Percentiles rank a stretch among this genome's conserved stretches.
Conservation (phyloP, 257 asterid species). For the Ehretia macrophylla region DNA sequence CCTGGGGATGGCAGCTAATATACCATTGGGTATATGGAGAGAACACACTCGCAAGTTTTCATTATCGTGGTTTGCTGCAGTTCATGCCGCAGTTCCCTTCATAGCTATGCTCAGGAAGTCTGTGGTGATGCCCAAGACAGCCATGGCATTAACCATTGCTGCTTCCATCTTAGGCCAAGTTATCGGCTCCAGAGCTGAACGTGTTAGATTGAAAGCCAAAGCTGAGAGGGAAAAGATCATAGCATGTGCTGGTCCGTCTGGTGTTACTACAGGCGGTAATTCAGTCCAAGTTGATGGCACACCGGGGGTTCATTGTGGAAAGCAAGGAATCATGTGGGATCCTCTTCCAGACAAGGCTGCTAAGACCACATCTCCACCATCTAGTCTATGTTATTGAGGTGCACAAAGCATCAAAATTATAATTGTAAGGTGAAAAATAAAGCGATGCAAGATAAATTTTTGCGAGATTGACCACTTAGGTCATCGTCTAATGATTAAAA, state of each 20-base stretch:
- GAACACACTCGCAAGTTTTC: slow-evolving; percentile 71
- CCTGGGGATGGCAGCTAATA: slow-evolving; percentile 70
- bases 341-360: slow-evolving; percentile 27
- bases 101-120: slow-evolving; percentile 88
- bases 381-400: slow-evolving; percentile 50
- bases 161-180: slow-evolving; percentile 75
- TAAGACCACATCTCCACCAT: slow-evolving; percentile 36
- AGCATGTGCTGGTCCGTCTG: slow-evolving; percentile 21
- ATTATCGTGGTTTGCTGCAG: slow-evolving; percentile 69
- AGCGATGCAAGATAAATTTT: not conserved
- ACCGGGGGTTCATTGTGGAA: slow-evolving; percentile 31
- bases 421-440: not conserved
- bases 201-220: slow-evolving; percentile 53
- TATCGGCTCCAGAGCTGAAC: slow-evolving; percentile 80
- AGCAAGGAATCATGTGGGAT: slow-evolving; percentile 33
- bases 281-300: slow-evolving; percentile 27
- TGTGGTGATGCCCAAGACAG: slow-evolving; percentile 74
- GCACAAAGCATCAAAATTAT: not conserved
- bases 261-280: slow-evolving; percentile 16
- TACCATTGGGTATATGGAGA: slow-evolving; percentile 80
- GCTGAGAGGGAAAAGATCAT: slow-evolving; percentile 37
- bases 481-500: not conserved
- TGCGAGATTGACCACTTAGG: not conserved
- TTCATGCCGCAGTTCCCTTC: slow-evolving; percentile 89
- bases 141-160: slow-evolving; percentile 79